These are phyloP conservation scores for Penicillium lividum DNA, from an alignment of 495 filamentous ascomycete species.

Conservation along the genomic window DNA sequence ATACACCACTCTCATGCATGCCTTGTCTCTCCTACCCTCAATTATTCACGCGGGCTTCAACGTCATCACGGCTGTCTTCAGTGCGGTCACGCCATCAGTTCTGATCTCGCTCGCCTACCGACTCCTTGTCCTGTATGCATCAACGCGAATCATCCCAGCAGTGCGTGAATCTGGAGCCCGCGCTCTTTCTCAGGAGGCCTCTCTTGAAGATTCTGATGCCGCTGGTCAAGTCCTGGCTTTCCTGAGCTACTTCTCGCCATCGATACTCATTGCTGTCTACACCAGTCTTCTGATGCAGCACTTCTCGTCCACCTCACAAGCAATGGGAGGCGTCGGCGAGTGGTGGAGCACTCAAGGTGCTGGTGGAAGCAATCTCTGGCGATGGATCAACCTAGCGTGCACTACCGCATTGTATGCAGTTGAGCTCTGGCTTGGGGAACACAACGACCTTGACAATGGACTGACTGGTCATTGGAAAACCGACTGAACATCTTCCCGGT, in stretches of 20 bases:
- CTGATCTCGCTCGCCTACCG: conserved; percentile 92
- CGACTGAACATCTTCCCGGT: conserved; percentile 59
- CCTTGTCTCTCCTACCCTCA: conserved; percentile 78
- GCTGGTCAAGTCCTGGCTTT: conserved; percentile 76
- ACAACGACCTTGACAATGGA: conserved; percentile 66
- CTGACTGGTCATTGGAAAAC: conserved; percentile 86
- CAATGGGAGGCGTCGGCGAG: conserved; percentile 64
- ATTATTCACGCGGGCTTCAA: conserved; percentile 82
- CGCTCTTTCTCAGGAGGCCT: conserved; percentile 78
- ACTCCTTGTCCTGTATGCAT: conserved; percentile 89
- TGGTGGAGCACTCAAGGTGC: conserved; percentile 85
- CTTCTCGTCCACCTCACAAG: conserved; percentile 69
- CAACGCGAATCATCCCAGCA: conserved; percentile 93
- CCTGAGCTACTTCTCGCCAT: conserved; percentile 88
- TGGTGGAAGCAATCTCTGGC: conserved; percentile 81
- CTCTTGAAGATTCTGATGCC: conserved; percentile 79
- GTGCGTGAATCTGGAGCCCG: conserved; percentile 82
- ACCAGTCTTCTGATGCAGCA: conserved; percentile 97
- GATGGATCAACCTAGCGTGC: conserved; percentile 86
- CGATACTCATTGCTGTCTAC: conserved; percentile 90
- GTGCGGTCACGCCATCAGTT: conserved; percentile 91
- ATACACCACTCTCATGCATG: conserved; percentile 84
- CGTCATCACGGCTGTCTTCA: conserved; percentile 84
- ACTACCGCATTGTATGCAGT: conserved; percentile 89
- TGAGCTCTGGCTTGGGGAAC: conserved; percentile 80